These are phyloP conservation scores for Rhodotorula sp. DNA, from an alignment of 1,284 basidiomycete genomes.

Conservation along the genomic window DNA sequence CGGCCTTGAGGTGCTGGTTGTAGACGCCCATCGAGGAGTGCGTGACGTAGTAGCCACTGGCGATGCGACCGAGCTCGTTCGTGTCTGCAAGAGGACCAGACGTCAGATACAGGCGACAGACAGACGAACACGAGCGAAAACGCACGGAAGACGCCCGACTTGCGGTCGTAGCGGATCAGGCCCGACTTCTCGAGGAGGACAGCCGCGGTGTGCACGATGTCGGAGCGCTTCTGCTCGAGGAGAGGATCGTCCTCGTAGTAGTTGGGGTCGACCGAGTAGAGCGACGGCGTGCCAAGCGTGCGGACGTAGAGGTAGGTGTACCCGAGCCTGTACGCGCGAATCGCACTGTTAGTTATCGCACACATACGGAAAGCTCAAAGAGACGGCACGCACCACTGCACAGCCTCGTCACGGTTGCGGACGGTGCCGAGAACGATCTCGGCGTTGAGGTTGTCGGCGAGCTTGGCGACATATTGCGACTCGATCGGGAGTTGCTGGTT, in stretches of 20 bases:
- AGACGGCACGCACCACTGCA: constrained; percentile 69
- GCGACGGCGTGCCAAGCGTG: constrained; percentile 84
- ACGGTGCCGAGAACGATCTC: constrained; percentile 96
- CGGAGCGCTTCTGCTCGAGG: constrained; percentile 81
- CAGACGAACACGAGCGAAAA: neutral
- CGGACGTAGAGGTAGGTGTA: constrained; percentile 97
- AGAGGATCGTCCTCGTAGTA: constrained; percentile 83
- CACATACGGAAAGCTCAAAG: neutral
- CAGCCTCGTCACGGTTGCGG: constrained; percentile 92
- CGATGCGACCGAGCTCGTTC: constrained; percentile 90
- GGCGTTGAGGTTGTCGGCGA: constrained; percentile 96
- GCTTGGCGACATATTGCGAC: constrained; percentile 86
- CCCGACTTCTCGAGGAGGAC: constrained; percentile 91
- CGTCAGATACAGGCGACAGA: neutral
- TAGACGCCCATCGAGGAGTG: constrained; percentile 96
- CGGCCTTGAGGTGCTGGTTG: constrained; percentile 82
- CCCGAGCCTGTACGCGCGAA: constrained; percentile 57
- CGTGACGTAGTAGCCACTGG: constrained; percentile 95
- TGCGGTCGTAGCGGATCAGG: constrained; percentile 89
- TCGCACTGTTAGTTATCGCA: neutral
- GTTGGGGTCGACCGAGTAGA: constrained; percentile 88
- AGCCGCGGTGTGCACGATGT: constrained; percentile 92
- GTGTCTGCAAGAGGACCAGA: constrained; percentile 54
- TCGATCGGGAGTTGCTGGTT: constrained; percentile 98
- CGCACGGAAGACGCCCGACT: constrained; percentile 74